phyloP scores from a whole-genome alignment of 2,329 filamentous ascomycete genomes.

The Alternaria brassicae region DNA sequence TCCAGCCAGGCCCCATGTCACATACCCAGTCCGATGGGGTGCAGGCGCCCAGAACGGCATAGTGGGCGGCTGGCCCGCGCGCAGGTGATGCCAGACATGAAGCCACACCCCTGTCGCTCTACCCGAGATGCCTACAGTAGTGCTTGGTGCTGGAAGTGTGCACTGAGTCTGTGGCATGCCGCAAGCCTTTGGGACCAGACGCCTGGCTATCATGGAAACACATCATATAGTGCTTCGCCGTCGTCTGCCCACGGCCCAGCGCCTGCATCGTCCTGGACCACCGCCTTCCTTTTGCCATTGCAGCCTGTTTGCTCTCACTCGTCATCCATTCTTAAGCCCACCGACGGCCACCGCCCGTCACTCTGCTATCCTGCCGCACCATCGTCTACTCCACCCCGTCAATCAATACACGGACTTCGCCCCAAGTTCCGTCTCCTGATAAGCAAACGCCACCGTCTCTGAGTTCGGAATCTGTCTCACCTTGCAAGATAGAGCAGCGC shows the following conservation, averaged over 20 bases:
- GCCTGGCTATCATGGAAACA: slow-evolving; percentile 6
- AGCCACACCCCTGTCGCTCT: slow-evolving; percentile 18
- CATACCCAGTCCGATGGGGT: slow-evolving; percentile 9
- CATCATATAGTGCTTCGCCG: slow-evolving; percentile 15
- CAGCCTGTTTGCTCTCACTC: slow-evolving; percentile 4
- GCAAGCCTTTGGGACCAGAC: not conserved
- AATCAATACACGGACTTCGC: slow-evolving; percentile 4
- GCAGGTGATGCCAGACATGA: slow-evolving; percentile 4
- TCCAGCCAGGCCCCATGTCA: slow-evolving; percentile 11
- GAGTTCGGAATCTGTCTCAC: slow-evolving; percentile 17
- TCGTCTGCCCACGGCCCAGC: slow-evolving; percentile 1
- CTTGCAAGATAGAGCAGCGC: slow-evolving; percentile 20
- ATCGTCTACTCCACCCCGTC: slow-evolving; percentile 1
- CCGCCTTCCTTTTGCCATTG: not conserved
- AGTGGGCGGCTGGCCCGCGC: slow-evolving; percentile 17
- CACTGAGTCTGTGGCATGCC: slow-evolving; percentile 11
- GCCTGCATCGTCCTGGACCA: not conserved
- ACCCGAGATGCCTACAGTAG: slow-evolving; percentile 17
- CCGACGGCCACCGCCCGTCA: not conserved
- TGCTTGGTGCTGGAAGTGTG: not conserved
- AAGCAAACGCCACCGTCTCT: slow-evolving; percentile 9
- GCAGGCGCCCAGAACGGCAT: slow-evolving; percentile 10
- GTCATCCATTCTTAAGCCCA: not conserved
- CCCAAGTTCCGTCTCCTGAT: slow-evolving; percentile 12
- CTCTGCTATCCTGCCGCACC: slow-evolving; percentile 2